Percentiles rank a stretch among this genome's conserved stretches.
phyloP scores from a whole-genome alignment of 768 basidiomycete species.

The Tylopilus plumbeoviolaceoides region DNA sequence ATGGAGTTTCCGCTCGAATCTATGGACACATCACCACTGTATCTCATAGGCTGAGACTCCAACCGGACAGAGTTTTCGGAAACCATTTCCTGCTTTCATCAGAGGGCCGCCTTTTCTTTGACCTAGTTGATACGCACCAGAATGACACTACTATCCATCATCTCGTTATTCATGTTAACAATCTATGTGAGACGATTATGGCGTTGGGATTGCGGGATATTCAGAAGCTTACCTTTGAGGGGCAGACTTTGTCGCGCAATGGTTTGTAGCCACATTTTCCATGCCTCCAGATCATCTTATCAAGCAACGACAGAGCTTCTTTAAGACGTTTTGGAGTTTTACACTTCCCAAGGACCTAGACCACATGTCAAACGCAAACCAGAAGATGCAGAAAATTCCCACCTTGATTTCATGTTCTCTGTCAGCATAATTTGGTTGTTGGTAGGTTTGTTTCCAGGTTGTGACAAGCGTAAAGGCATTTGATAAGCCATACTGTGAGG shows the following conservation, averaged over 20 bases:
- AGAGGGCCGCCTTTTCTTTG: neutral
- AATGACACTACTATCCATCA: constrained; percentile 60
- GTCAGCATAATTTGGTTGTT: constrained; percentile 51
- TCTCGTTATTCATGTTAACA: constrained; percentile 33
- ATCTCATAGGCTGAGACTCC: constrained; percentile 46
- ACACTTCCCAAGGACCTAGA: constrained; percentile 39
- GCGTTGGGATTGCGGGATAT: neutral
- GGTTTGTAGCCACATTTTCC: constrained; percentile 64
- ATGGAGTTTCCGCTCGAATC: constrained; percentile 52
- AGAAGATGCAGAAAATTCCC: neutral
- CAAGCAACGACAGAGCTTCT: constrained; percentile 46
- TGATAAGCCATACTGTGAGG: constrained; percentile 66
- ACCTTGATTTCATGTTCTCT: constrained; percentile 73
- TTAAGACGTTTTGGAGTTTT: constrained; percentile 78
- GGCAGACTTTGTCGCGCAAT: constrained; percentile 63
- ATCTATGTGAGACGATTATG: constrained; percentile 31
- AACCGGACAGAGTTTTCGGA: constrained; percentile 61
- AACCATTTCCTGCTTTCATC: constrained; percentile 58
- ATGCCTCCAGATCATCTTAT: constrained; percentile 64
- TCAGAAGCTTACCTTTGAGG: constrained; percentile 57
- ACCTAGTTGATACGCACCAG: constrained; percentile 39
- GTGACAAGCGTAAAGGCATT: constrained; percentile 47
- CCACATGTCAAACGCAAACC: neutral
- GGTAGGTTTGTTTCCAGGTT: constrained; percentile 26
- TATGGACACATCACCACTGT: constrained; percentile 41